Conservation (phyloP, 1,284 basidiomycete genomes). For the Leccinum fallax region DNA sequence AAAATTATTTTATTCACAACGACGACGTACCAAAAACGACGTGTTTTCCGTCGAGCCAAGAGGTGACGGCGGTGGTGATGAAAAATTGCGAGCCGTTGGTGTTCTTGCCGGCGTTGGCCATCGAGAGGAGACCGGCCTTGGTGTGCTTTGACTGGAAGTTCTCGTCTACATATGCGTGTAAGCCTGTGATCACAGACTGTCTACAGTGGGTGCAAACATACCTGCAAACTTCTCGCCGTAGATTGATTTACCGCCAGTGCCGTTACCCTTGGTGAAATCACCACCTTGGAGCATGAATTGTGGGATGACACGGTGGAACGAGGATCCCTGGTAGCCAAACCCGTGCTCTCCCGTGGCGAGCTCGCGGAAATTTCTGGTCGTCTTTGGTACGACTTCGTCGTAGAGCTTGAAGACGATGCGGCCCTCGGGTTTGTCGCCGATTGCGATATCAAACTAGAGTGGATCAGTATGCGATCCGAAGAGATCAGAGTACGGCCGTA, state of each 20-base stretch:
- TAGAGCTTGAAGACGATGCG: conserved; percentile 87
- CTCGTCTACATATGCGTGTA: conserved; percentile 61
- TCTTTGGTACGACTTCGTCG: conserved; percentile 71
- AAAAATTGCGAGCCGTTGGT: conserved; percentile 62
- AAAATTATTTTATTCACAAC: not conserved
- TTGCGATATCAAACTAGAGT: conserved; percentile 76
- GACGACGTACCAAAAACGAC: conserved; percentile 73
- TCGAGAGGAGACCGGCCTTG: conserved; percentile 84
- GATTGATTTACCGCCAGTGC: conserved; percentile 92
- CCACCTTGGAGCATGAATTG: conserved; percentile 68
- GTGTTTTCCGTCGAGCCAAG: conserved; percentile 78
- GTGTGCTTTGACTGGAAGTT: conserved; percentile 83
- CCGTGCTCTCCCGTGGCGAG: conserved; percentile 80
- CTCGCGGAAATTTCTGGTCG: conserved; percentile 89
- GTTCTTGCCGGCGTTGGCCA: conserved; percentile 84
- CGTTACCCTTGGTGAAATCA: conserved; percentile 73
- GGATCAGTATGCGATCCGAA: not conserved
- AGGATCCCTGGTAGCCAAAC: conserved; percentile 63
- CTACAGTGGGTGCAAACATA: no score
- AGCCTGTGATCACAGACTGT: not conserved
- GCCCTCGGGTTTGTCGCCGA: conserved; percentile 57
- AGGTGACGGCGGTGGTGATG: conserved; percentile 70
- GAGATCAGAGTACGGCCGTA: not conserved
- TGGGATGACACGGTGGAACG: conserved; percentile 84
- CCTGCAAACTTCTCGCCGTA: conserved; percentile 78